Evolutionary conservation across 164 flowering plant species (phyloP).

Genomic region (Dillenia turbinata): DNA sequence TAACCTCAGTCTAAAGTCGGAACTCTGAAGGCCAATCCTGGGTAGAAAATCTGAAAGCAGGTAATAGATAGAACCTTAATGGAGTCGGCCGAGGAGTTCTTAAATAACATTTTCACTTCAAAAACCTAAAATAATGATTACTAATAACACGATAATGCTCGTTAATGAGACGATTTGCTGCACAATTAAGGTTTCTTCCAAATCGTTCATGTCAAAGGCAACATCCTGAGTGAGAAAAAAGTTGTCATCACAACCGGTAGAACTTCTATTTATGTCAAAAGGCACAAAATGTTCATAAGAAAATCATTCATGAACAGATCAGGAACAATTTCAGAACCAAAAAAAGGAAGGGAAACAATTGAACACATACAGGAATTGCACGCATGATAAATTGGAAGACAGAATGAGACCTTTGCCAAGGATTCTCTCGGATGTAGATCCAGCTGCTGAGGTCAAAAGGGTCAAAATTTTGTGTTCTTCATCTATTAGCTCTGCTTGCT

Average conservation of each 20-base stretch:
- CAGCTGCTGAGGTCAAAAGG: conserved; percentile 3
- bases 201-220: background rate
- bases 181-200: background rate
- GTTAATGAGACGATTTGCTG: too few species aligned
- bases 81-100: too few species aligned
- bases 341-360: background rate
- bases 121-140: too few species aligned
- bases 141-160: too few species aligned
- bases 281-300: conserved; percentile 7
- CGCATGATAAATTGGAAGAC: conserved; percentile 4
- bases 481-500: conserved; percentile 26
- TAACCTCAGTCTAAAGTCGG: too few species aligned
- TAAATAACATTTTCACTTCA: too few species aligned
- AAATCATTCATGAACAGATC: background rate
- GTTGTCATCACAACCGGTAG: background rate
- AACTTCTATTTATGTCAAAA: background rate
- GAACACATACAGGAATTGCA: background rate
- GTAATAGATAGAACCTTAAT: too few species aligned
- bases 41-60: too few species aligned
- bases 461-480: background rate
- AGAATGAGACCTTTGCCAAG: conserved; percentile 8
- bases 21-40: too few species aligned
- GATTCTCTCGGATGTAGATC: conserved; percentile 4
- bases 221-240: too few species aligned
- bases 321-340: conserved; percentile 6